Percentiles rank a stretch among this genome's conserved stretches.
These are phyloP conservation scores for Ephemerocybe angulata DNA, from an alignment of 768 basidiomycete genomes.

Conservation along the genomic window DNA sequence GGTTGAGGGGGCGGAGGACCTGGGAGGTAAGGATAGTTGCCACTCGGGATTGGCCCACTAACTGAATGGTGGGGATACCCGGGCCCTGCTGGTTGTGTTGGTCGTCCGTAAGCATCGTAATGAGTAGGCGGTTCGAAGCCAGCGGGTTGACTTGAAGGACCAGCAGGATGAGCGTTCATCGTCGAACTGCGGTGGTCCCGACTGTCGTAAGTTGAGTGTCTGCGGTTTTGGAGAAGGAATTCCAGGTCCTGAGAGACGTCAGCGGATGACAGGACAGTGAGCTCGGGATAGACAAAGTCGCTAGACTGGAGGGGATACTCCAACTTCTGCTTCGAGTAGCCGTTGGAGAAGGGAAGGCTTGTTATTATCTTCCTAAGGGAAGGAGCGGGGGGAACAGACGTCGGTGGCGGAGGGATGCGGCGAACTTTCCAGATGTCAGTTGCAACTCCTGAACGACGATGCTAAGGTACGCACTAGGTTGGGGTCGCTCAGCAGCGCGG, in stretches of 20 bases:
- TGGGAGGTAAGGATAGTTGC: neutral
- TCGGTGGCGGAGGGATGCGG: constrained; percentile 54
- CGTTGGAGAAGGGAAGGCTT: constrained; percentile 44
- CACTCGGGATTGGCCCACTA: neutral
- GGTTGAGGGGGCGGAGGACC: constrained; percentile 7
- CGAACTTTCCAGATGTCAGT: constrained; percentile 35
- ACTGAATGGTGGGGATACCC: neutral
- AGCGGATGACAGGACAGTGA: constrained; percentile 40
- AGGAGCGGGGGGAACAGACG: constrained; percentile 46
- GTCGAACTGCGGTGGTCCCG: neutral
- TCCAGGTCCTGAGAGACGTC: constrained; percentile 56
- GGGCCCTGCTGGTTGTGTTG: constrained; percentile 9
- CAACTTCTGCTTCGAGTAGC: constrained; percentile 25
- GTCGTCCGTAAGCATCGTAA: constrained; percentile 16
- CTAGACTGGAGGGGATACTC: constrained; percentile 14
- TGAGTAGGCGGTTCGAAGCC: neutral
- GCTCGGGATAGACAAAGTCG: constrained; percentile 39
- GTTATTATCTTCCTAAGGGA: constrained; percentile 67
- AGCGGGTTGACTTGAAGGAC: constrained; percentile 2
- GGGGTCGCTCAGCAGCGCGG: constrained; percentile 71
- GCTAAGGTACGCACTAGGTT: constrained; percentile 51
- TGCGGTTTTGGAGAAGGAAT: constrained; percentile 45
- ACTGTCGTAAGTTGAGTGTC: constrained; percentile 9
- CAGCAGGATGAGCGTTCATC: neutral
- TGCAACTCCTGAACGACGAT: neutral